Conservation (phyloP, 2,329 filamentous ascomycete genomes). For the Clonostachys sp. region DNA sequence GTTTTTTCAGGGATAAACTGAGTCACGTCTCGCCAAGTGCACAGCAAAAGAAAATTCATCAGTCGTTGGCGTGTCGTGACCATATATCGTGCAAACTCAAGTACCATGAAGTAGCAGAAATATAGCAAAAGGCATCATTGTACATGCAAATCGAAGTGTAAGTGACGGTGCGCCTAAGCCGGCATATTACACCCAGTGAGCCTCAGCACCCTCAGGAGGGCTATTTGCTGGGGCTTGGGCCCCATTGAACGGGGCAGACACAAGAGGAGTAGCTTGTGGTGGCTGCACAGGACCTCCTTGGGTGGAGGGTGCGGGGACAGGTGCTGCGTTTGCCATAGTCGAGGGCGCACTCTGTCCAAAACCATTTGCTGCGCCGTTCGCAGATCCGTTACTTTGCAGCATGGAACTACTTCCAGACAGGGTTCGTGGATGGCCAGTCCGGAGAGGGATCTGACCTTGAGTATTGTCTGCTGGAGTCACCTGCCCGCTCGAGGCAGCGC, state of each 20-base stretch:
- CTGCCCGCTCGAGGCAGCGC: slow-evolving; percentile 39
- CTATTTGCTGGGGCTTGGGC: slow-evolving; percentile 10
- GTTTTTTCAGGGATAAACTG: too few relatives aligned
- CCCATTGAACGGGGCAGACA: slow-evolving; percentile 9
- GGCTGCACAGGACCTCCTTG: too few relatives aligned
- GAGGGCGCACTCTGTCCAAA: too few relatives aligned
- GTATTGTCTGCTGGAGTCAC: slow-evolving; percentile 47
- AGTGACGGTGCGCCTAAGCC: slow-evolving; percentile 1
- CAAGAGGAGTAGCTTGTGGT: too few relatives aligned
- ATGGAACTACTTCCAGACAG: slow-evolving; percentile 33
- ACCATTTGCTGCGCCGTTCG: slow-evolving; percentile 9
- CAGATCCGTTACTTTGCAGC: slow-evolving; percentile 18
- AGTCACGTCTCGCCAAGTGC: too few relatives aligned
- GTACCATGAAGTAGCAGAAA: slow-evolving; percentile 12
- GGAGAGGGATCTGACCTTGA: slow-evolving; percentile 48
- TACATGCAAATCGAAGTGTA: slow-evolving; percentile 22
- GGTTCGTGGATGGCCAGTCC: slow-evolving; percentile 34
- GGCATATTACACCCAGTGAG: slow-evolving; percentile 29
- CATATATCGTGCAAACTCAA: slow-evolving; percentile 22
- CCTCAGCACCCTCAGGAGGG: slow-evolving; percentile 11
- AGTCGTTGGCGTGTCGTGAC: slow-evolving; percentile 30
- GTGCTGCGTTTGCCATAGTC: background rate
- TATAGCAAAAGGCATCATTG: slow-evolving; percentile 11
- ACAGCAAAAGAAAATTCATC: slow-evolving; percentile 30
- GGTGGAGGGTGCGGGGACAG: background rate